A percentile compares a stretch with the other conserved stretches of the same genome.
Conservation (phyloP, 306 rosid genomes). For the Acacia melanoxylon region DNA sequence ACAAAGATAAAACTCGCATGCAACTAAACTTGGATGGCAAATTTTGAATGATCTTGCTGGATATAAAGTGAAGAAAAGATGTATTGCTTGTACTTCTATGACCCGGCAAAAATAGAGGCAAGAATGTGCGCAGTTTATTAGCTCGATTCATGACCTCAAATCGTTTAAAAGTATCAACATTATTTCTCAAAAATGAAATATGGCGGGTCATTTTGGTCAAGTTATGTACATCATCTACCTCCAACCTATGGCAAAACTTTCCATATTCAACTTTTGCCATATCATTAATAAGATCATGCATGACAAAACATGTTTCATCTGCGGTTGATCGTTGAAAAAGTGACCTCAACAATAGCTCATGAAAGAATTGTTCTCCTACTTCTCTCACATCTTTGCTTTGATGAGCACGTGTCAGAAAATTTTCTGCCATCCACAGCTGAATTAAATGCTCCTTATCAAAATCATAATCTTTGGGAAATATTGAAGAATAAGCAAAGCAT, state of each 20-base stretch:
- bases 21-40: neutral
- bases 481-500: conserved; percentile 46
- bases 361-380: conserved; percentile 26
- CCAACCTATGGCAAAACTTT: neutral
- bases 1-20: neutral
- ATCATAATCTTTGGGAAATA: conserved; percentile 20
- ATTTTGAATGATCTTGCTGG: neutral
- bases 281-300: conserved; percentile 33
- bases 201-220: conserved; percentile 4
- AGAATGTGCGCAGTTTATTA: neutral
- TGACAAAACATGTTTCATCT: neutral
- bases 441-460: too few species aligned
- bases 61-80: neutral
- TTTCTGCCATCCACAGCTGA: conserved; percentile 44
- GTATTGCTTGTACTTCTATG: neutral
- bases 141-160: neutral
- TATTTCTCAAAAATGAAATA: neutral
- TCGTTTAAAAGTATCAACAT: neutral
- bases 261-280: too few species aligned
- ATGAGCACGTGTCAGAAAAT: neutral
- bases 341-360: neutral
- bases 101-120: neutral
- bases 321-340: neutral
- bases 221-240: neutral
- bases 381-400: neutral